Evolutionary conservation across 2,329 filamentous ascomycete species (phyloP).

Genomic region (Podosphaera xanthii): DNA sequence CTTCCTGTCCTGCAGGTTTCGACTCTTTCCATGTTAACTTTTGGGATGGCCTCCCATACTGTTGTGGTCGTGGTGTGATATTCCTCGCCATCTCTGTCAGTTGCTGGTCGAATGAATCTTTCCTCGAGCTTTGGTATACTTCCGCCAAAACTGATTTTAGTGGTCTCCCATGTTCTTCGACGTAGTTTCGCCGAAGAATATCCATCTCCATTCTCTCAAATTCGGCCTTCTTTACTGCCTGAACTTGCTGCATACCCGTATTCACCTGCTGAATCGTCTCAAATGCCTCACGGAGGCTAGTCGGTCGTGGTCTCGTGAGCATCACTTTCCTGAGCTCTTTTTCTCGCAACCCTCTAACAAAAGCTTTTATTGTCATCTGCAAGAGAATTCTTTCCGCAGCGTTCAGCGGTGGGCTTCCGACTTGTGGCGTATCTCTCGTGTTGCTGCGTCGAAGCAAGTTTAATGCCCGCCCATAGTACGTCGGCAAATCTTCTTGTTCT

Average conservation of each 20-base stretch:
- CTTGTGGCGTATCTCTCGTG: not conserved
- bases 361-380: not conserved
- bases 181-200: not conserved
- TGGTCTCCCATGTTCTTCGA: not conserved
- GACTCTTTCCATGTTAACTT: not conserved
- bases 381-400: not conserved
- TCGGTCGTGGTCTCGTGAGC: not conserved
- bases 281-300: not conserved
- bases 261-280: not conserved
- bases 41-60: not conserved
- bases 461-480: not conserved
- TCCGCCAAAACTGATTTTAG: not conserved
- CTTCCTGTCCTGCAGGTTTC: not conserved
- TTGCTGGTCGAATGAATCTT: not conserved
- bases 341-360: not conserved
- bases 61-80: not conserved
- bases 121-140: not conserved
- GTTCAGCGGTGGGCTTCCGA: not conserved
- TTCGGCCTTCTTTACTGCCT: not conserved
- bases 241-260: not conserved
- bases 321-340: not conserved
- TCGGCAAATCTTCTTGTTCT: not conserved
- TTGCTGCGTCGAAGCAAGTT: not conserved
- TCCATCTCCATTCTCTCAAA: not conserved
- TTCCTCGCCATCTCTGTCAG: not conserved